phyloP scores from a whole-genome alignment of 257 asterid species.

The Solanum pimpinellifolium region DNA sequence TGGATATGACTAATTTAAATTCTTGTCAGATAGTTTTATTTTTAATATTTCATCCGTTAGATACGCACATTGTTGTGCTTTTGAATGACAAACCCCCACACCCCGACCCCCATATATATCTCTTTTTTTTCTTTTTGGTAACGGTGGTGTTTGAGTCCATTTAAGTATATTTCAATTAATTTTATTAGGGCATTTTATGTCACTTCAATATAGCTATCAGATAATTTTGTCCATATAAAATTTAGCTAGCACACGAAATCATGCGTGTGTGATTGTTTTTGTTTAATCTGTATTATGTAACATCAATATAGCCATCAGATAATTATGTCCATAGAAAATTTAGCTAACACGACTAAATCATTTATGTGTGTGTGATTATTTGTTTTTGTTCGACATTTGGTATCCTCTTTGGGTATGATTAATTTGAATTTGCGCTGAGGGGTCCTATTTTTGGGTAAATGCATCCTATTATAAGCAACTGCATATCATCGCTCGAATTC shows the following conservation, averaged over 20 bases:
- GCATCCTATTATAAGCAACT: background rate
- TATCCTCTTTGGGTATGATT: background rate
- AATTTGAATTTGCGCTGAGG: background rate
- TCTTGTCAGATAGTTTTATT: background rate
- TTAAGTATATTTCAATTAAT: background rate
- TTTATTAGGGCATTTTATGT: background rate
- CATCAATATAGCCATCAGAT: background rate
- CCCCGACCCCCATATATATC: no score
- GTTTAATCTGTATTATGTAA: background rate
- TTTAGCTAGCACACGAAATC: background rate
- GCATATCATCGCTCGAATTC: background rate
- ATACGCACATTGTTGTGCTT: background rate
- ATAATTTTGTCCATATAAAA: background rate
- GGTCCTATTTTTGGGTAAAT: background rate
- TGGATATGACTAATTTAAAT: no score
- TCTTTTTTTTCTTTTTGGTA: background rate
- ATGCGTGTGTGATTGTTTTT: background rate
- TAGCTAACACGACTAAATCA: background rate
- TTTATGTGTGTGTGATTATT: background rate
- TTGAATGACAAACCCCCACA: background rate
- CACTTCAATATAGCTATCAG: background rate
- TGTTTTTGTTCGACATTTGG: background rate
- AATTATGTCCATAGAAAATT: background rate
- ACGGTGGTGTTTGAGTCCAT: background rate
- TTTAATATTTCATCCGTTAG: background rate